phyloP scores from a whole-genome alignment of 2,329 filamentous ascomycete genomes.

The Clarireedia hainanense region DNA sequence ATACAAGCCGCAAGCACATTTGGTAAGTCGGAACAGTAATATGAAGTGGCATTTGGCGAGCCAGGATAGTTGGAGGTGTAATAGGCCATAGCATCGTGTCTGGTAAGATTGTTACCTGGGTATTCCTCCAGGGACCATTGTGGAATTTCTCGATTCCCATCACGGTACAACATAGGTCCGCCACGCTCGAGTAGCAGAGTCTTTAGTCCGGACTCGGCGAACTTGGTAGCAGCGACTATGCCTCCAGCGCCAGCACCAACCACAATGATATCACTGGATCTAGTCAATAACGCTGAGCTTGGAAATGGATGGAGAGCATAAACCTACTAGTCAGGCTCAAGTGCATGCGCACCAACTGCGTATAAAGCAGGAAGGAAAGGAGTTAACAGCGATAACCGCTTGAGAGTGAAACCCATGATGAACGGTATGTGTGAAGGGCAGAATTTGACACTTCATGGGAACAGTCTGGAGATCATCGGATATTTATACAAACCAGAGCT shows the following conservation, averaged over 20 bases:
- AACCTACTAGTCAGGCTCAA: too few species aligned
- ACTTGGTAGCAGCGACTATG: neutral
- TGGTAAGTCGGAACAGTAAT: neutral
- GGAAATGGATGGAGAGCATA: too few species aligned
- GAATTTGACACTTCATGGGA: too few species aligned
- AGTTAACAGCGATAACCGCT: too few species aligned
- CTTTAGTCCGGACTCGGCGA: conserved; percentile 1
- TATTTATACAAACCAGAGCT: too few species aligned
- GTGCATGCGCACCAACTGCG: too few species aligned
- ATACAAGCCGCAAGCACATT: neutral
- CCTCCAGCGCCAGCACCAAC: neutral
- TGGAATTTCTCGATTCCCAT: conserved; percentile 2
- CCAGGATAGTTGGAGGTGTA: neutral
- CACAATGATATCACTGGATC: conserved; percentile 1
- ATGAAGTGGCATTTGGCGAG: neutral
- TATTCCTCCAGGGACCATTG: neutral
- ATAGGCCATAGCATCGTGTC: neutral
- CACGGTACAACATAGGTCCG: neutral
- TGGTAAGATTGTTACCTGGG: neutral
- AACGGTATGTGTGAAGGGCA: too few species aligned
- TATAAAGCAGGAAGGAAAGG: too few species aligned
- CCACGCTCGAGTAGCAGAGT: conserved; percentile 1
- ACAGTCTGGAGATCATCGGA: too few species aligned
- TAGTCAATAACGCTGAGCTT: too few species aligned
- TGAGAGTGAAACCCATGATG: too few species aligned